Base-by-base conservation (phyloP, 108 stramenopile species). In the Cyclostephanos invisitatus region DNA sequence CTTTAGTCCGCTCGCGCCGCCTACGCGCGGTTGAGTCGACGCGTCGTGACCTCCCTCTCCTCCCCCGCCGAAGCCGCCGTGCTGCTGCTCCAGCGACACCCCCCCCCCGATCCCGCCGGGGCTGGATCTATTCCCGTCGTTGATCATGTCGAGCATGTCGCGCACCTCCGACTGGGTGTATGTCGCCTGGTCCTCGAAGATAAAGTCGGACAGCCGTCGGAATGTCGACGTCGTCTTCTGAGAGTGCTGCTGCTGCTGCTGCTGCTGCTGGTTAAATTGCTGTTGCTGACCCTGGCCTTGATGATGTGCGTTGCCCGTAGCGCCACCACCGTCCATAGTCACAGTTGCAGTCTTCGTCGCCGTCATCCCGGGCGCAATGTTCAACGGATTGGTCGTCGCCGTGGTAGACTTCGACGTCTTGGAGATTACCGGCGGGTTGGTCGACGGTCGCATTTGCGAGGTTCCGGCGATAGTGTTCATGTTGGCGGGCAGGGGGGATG, bases 131-230 rank as follows among this genome's bases (percentile, higher is more conserved):
- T 94, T 91, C 20, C 93, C 93, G 73, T 91, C 90, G 67, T 91
- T 87, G 73, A 92, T 92, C 91, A 92, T 89, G 54, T 95, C 94
- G 28, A 95, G 64, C 81, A 95, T 88, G 18, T 91, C 87, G 53
- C 86, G 80, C 54, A 95, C 92, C 68, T 95, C 94, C 59, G 74
- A 71, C 55, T 87, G 87, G 0, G 89, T 80, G 64, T 95, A 95
- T 5, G 85, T 81, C 35, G 90, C 78, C 6, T 88, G 89, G 87
- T 95, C 94, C 79, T 95, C 94, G 17, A 83, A 78, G 18, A 85
- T 44, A 64, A 89, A 95, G 38, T 95, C 91, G 15, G 68, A 75
- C 55, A 92, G 72, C 35, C 86, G 87, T 44, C 89, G 75, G 0
- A 89, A 68, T 8, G 85, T 83, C 21, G 60, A 36, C 0, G 49